Percentiles rank a stretch among this genome's conserved stretches.
Evolutionary conservation across 2,329 filamentous ascomycete genomes (phyloP).

Genomic region (Fusarium beomiforme): DNA sequence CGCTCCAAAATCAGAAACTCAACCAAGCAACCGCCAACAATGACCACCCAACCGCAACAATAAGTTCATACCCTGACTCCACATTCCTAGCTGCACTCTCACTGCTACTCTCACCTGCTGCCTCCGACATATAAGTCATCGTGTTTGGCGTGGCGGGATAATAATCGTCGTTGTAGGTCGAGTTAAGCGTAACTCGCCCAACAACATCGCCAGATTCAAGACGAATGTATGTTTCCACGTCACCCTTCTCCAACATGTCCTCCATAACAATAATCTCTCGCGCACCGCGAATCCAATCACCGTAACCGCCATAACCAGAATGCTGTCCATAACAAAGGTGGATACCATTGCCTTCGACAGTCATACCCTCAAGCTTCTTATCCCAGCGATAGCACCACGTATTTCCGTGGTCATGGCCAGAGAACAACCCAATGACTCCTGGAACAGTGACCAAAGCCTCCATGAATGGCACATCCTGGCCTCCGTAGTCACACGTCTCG

Average conservation of each 20-base stretch:
- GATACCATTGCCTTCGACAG: constrained; percentile 54
- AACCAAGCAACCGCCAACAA: constrained; percentile 11
- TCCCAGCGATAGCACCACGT: constrained; percentile 67
- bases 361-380: constrained; percentile 47
- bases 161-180: constrained; percentile 65
- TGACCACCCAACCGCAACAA: constrained; percentile 1
- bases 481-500: constrained; percentile 53
- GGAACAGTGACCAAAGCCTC: constrained; percentile 63
- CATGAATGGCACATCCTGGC: constrained; percentile 71
- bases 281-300: constrained; percentile 69
- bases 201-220: constrained; percentile 65
- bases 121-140: constrained; percentile 41
- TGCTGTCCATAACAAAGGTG: constrained; percentile 71
- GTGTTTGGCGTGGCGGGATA: constrained; percentile 59
- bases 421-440: constrained; percentile 68
- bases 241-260: constrained; percentile 49
- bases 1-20: constrained; percentile 10
- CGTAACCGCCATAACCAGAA: constrained; percentile 76
- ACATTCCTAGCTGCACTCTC: not conserved
- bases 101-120: not conserved
- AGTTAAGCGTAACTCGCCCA: constrained; percentile 64
- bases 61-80: not conserved
- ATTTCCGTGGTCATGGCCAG: constrained; percentile 73
- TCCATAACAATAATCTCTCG: constrained; percentile 64
- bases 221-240: constrained; percentile 68